Percentiles rank a stretch among this genome's conserved stretches.
phyloP scores from a whole-genome alignment of 441 rosid species.

The Pelargonium myrrhifolium region DNA sequence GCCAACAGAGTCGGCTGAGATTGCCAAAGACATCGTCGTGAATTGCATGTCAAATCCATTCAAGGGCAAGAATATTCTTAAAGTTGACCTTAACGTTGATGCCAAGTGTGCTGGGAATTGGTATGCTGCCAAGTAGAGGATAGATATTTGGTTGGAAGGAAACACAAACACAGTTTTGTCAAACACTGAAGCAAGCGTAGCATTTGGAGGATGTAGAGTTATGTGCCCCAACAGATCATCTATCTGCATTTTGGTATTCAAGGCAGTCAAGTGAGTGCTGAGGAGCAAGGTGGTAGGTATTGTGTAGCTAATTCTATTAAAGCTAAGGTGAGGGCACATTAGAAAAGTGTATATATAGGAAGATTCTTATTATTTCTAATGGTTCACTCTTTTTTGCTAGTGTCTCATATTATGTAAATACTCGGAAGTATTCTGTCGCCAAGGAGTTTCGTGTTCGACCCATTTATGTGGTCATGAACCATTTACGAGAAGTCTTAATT shows the following conservation, averaged over 20 bases:
- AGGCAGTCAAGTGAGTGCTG: neutral
- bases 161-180: too few species aligned
- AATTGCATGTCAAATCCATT: slow-evolving; percentile 91
- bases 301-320: neutral
- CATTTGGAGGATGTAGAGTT: neutral
- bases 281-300: neutral
- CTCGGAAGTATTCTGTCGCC: too few species aligned
- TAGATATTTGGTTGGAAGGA: too few species aligned
- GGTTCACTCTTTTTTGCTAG: neutral
- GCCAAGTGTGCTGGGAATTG: slow-evolving; percentile 92
- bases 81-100: slow-evolving; percentile 73
- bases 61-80: slow-evolving; percentile 61
- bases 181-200: too few species aligned
- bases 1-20: slow-evolving; percentile 79
- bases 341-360: neutral
- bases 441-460: too few species aligned
- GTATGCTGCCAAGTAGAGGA: slow-evolving; percentile 71
- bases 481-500: too few species aligned
- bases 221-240: neutral
- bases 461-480: too few species aligned
- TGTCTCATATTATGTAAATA: too few species aligned
- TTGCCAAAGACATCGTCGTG: slow-evolving; percentile 70
- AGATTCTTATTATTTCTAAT: neutral
- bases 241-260: too few species aligned
- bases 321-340: neutral